phyloP scores from a whole-genome alignment of 108 stramenopile genomes.

The Skeletonema menzelii region DNA sequence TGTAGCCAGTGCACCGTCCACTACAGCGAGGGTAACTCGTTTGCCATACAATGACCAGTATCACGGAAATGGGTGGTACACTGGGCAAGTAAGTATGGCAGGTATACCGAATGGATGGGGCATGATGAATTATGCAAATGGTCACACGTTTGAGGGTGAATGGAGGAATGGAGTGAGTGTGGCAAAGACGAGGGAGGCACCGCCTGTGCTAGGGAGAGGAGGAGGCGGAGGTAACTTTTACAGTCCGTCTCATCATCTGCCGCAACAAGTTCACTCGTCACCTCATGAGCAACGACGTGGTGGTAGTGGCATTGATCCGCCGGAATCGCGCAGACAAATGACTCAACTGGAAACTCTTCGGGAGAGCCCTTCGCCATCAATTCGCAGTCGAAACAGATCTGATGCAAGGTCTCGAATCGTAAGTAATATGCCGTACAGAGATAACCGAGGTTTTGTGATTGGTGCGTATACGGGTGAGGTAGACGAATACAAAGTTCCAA shows the following conservation, averaged over 20 bases:
- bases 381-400: not conserved
- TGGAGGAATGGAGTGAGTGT: conserved; percentile 31
- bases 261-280: not conserved
- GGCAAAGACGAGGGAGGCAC: conserved; percentile 10
- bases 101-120: conserved; percentile 37
- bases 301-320: not conserved
- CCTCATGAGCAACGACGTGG: not conserved
- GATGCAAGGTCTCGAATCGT: not conserved
- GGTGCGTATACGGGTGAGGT: conserved; percentile 43
- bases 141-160: conserved; percentile 23
- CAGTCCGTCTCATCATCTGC: not conserved
- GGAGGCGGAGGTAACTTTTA: not conserved
- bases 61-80: conserved; percentile 43
- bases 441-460: not conserved
- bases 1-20: not conserved
- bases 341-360: conserved; percentile 3
- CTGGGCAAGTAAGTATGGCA: conserved; percentile 27
- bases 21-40: conserved; percentile 33
- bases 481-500: conserved; percentile 23
- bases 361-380: not conserved
- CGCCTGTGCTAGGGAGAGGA: not conserved
- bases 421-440: not conserved
- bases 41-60: conserved; percentile 43
- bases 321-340: not conserved
- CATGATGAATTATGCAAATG: conserved; percentile 43